These are phyloP conservation scores for Bathelium albidoporum DNA, from an alignment of 495 filamentous ascomycete genomes.

Conservation along the genomic window DNA sequence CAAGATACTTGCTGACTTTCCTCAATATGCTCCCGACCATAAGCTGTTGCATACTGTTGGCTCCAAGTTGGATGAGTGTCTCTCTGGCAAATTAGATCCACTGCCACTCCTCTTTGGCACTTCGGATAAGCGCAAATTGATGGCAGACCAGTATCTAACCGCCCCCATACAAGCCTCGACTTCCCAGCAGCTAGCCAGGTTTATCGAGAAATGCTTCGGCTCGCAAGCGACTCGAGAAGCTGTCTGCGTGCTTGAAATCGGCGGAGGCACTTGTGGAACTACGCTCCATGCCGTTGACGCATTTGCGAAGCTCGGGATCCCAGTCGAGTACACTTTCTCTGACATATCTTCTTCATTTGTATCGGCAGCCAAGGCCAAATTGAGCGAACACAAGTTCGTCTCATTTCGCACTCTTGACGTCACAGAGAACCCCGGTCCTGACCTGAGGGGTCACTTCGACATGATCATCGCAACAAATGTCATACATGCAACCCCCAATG, in stretches of 20 bases:
- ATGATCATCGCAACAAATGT: slow-evolving; percentile 39
- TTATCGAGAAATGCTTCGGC: slow-evolving; percentile 13
- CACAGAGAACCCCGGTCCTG: slow-evolving; percentile 27
- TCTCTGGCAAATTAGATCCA: slow-evolving; percentile 6
- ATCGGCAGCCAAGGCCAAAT: slow-evolving; percentile 25
- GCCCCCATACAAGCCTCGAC: neutral
- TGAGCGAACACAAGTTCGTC: slow-evolving; percentile 29
- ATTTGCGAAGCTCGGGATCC: neutral
- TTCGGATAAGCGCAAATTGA: neutral
- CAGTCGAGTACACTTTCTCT: slow-evolving; percentile 39
- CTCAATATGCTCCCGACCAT: slow-evolving; percentile 2
- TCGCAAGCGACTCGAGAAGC: slow-evolving; percentile 18
- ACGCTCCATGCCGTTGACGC: neutral
- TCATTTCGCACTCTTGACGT: slow-evolving; percentile 32
- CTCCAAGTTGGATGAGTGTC: slow-evolving; percentile 1
- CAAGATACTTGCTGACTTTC: neutral
- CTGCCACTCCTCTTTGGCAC: slow-evolving; percentile 11
- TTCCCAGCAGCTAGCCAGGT: neutral
- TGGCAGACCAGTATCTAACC: slow-evolving; percentile 6
- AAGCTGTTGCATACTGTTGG: slow-evolving; percentile 6
- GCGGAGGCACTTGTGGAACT: slow-evolving; percentile 4
- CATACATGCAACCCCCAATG: slow-evolving; percentile 38
- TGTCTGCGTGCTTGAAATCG: slow-evolving; percentile 4
- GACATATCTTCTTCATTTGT: slow-evolving; percentile 37
- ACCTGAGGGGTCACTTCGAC: slow-evolving; percentile 30